These are phyloP conservation scores for Capronia coronata DNA, from an alignment of 2,329 filamentous ascomycete genomes.

Conservation along the genomic window DNA sequence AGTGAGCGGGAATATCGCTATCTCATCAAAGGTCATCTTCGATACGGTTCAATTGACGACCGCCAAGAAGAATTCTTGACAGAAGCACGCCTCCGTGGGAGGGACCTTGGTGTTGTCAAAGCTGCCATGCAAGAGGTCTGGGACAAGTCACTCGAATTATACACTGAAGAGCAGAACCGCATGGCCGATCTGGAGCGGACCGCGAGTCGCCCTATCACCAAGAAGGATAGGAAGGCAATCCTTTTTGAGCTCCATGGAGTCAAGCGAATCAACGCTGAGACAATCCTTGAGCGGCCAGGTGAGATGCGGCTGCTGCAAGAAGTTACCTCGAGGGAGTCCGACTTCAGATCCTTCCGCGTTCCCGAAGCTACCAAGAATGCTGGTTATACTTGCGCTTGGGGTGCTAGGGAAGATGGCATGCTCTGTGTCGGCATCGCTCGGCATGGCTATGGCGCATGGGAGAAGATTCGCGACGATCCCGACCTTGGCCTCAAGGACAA, in stretches of 20 bases:
- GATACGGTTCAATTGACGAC: slow-evolving; percentile 85
- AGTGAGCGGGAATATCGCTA: slow-evolving; percentile 90
- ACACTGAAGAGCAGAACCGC: slow-evolving; percentile 64
- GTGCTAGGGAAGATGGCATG: slow-evolving; percentile 92
- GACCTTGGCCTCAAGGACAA: slow-evolving; percentile 83
- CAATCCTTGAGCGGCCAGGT: slow-evolving; percentile 80
- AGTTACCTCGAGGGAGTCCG: slow-evolving; percentile 54
- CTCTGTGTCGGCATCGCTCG: slow-evolving; percentile 85
- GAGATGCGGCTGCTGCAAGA: slow-evolving; percentile 80
- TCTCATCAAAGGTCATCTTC: slow-evolving; percentile 81
- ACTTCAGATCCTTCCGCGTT: slow-evolving; percentile 78
- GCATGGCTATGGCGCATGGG: slow-evolving; percentile 94
- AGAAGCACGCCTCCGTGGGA: slow-evolving; percentile 75
- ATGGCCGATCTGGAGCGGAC: slow-evolving; percentile 60
- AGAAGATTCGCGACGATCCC: slow-evolving; percentile 82
- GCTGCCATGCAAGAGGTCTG: slow-evolving; percentile 71
- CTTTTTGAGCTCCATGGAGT: slow-evolving; percentile 90
- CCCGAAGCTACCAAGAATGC: slow-evolving; percentile 88
- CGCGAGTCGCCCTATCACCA: slow-evolving; percentile 73
- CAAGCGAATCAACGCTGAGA: slow-evolving; percentile 93
- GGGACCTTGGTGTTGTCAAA: slow-evolving; percentile 73
- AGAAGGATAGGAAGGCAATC: slow-evolving; percentile 96
- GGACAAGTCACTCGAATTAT: slow-evolving; percentile 61
- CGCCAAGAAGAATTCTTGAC: slow-evolving; percentile 78
- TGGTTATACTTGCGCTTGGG: slow-evolving; percentile 87